A percentile compares a stretch with the other conserved stretches of the same genome.
Conservation (phyloP, 176 grass and related monocot genomes). For the Thinopyrum elongatum region DNA sequence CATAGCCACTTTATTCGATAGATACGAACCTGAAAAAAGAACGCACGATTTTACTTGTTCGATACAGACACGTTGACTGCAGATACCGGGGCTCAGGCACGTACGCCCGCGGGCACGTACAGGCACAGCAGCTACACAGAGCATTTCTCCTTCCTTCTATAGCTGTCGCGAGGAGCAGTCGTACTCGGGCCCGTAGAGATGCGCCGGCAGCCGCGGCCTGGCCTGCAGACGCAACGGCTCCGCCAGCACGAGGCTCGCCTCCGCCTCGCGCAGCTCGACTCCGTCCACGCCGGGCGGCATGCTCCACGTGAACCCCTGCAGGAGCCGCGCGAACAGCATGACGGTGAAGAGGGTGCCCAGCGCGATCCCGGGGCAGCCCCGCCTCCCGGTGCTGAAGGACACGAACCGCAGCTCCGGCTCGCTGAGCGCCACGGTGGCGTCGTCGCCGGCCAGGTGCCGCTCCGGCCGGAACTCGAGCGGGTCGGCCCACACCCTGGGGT, state of each 20-base stretch:
- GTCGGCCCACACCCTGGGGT: not conserved
- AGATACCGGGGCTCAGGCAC: not conserved
- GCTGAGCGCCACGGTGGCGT: slow-evolving; percentile 5
- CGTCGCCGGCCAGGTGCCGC: not conserved
- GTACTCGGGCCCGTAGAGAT: not conserved
- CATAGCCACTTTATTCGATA: not conserved
- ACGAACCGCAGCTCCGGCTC: slow-evolving; percentile 11
- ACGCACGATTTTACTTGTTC: not conserved
- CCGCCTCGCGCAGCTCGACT: not conserved
- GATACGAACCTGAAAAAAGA: not conserved
- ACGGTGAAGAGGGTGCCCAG: not conserved
- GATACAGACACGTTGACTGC: not conserved
- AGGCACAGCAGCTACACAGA: not conserved
- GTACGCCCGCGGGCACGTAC: not conserved
- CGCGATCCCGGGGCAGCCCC: not conserved
- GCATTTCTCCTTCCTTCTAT: not conserved
- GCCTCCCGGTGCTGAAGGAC: not conserved
- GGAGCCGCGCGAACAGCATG: slow-evolving; percentile 4
- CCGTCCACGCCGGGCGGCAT: not conserved
- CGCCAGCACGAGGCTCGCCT: not conserved
- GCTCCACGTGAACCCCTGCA: slow-evolving; percentile 12
- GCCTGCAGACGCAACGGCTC: slow-evolving; percentile 17
- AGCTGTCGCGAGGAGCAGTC: not conserved
- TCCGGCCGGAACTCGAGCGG: slow-evolving; percentile 12
- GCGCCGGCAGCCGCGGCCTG: slow-evolving; percentile 15